Percentiles rank a stretch among this genome's conserved stretches.
Evolutionary conservation across 176 grass and related monocot species (phyloP).

Genomic region (Hordeum vulgare): DNA sequence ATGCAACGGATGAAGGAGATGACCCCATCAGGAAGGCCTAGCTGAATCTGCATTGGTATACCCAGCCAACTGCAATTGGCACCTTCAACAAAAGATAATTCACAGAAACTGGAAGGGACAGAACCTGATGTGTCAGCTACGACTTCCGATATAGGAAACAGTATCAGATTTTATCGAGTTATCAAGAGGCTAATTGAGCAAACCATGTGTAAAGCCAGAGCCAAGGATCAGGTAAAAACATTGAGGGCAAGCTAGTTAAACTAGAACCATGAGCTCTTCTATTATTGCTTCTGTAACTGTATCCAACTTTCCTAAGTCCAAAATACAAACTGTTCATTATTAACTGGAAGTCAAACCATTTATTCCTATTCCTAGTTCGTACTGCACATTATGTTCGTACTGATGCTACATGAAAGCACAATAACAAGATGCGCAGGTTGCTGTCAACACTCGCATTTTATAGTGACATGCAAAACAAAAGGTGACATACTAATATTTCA

Average conservation of each 20-base stretch:
- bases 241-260: background rate
- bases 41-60: slow-evolving; percentile 75
- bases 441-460: background rate
- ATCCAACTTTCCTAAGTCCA: background rate
- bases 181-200: slow-evolving; percentile 29
- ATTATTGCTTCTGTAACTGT: background rate
- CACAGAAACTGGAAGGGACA: slow-evolving; percentile 45
- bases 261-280: background rate
- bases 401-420: background rate
- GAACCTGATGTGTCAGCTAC: slow-evolving; percentile 45
- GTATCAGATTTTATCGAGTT: slow-evolving; percentile 42
- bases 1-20: slow-evolving; percentile 43
- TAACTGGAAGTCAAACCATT: background rate
- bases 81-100: slow-evolving; percentile 60
- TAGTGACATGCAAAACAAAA: background rate
- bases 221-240: slow-evolving; percentile 1
- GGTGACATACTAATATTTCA: background rate
- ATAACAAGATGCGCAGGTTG: background rate
- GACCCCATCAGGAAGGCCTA: slow-evolving; percentile 48
- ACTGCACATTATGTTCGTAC: background rate
- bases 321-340: background rate
- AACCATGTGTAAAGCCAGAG: background rate
- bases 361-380: background rate
- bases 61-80: slow-evolving; percentile 77
- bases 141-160: slow-evolving; percentile 39